Evolutionary conservation across 2,329 filamentous ascomycete genomes (phyloP).

Genomic region (Nemania sp.): DNA sequence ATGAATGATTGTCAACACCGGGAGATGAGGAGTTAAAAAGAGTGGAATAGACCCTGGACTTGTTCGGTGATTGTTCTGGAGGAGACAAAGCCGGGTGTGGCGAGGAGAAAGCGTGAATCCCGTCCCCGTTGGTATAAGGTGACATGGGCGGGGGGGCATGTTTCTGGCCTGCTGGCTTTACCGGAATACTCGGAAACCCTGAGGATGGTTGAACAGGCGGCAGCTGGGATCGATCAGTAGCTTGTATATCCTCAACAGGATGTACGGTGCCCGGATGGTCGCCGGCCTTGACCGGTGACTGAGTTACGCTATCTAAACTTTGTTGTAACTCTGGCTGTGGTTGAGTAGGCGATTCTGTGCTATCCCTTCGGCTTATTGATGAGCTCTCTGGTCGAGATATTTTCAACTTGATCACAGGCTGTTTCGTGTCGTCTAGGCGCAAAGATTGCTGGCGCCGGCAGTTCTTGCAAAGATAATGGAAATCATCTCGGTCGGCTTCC

Average conservation of each 20-base stretch:
- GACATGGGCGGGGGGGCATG: conserved; percentile 46
- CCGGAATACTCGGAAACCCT: conserved; percentile 43
- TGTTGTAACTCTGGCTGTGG: conserved; percentile 32
- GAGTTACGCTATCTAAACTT: conserved; percentile 37
- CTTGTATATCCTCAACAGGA: conserved; percentile 24
- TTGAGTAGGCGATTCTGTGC: conserved; percentile 40
- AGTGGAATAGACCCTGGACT: conserved; percentile 55
- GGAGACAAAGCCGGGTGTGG: conserved; percentile 58
- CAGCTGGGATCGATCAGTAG: conserved; percentile 39
- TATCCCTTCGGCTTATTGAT: conserved; percentile 43
- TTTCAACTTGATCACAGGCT: conserved; percentile 67
- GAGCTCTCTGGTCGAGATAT: conserved; percentile 52
- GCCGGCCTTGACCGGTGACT: conserved; percentile 40
- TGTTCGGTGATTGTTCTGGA: conserved; percentile 56
- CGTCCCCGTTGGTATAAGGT: conserved; percentile 49
- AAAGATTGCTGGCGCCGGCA: conserved; percentile 74
- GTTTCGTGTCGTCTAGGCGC: conserved; percentile 70
- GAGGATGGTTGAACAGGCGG: conserved; percentile 39
- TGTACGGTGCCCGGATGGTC: conserved; percentile 33
- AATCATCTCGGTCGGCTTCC: conserved; percentile 86
- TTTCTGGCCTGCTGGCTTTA: conserved; percentile 47
- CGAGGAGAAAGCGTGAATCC: conserved; percentile 57
- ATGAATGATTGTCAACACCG: conserved; percentile 28
- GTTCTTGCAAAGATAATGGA: conserved; percentile 84
- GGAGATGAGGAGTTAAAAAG: conserved; percentile 53